Conservation (phyloP, 306 rosid genomes). For the Medicago lupulina region DNA sequence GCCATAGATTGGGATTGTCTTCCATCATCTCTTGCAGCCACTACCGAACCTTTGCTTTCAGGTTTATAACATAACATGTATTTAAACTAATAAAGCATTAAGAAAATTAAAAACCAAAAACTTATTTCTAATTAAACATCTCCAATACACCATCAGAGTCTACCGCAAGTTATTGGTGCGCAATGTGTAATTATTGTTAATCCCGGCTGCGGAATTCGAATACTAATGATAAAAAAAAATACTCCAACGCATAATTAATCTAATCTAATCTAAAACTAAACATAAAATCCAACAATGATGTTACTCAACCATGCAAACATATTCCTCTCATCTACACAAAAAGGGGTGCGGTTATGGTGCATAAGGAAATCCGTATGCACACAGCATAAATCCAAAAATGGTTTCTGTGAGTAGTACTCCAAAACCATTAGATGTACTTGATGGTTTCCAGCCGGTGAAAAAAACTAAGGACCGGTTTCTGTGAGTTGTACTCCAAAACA, state of each 20-base stretch:
- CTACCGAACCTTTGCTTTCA: neutral
- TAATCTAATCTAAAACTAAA: neutral
- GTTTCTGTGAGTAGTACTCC: no score
- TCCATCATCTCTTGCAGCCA: neutral
- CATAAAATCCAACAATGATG: neutral
- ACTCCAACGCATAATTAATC: neutral
- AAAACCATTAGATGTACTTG: no score
- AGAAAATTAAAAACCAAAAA: neutral
- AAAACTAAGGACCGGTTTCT: no score
- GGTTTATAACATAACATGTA: conserved; percentile 4
- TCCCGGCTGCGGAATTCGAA: no score
- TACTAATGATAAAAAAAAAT: no score
- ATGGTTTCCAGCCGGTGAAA: no score
- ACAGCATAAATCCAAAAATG: no score
- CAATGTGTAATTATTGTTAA: neutral
- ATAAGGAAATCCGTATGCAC: no score
- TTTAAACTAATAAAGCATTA: neutral
- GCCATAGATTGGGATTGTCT: neutral
- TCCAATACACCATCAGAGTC: no score
- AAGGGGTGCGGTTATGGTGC: no score
- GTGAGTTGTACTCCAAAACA: no score
- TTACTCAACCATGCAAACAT: neutral
- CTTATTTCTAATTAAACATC: neutral
- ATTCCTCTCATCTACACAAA: neutral
- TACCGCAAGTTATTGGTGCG: no score